Evolutionary conservation across 2,329 filamentous ascomycete genomes (phyloP).

Genomic region (Ascochyta pisi): DNA sequence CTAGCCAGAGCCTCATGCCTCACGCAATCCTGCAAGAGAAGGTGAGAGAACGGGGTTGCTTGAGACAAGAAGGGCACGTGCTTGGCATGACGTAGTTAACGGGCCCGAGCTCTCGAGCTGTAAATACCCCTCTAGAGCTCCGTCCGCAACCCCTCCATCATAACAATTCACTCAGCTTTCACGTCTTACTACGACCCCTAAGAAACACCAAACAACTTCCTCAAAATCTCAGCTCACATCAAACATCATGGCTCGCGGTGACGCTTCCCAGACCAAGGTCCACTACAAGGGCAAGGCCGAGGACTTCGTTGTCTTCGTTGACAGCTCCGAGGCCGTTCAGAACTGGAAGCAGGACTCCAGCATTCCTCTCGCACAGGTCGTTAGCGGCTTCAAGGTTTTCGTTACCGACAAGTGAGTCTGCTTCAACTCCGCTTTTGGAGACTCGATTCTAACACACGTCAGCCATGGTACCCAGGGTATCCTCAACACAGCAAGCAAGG

Average conservation of each 20-base stretch:
- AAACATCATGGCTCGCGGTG: constrained; percentile 46
- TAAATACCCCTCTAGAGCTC: constrained; percentile 46
- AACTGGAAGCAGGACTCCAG: constrained; percentile 84
- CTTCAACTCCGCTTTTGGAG: background rate
- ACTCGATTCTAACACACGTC: background rate
- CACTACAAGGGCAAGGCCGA: constrained; percentile 80
- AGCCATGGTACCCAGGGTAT: constrained; percentile 88
- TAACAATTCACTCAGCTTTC: constrained; percentile 13
- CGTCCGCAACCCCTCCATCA: constrained; percentile 27
- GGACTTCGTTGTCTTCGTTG: constrained; percentile 73
- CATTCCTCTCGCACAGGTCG: constrained; percentile 81
- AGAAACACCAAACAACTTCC: background rate
- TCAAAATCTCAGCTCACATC: constrained; percentile 1
- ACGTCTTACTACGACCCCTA: constrained; percentile 2
- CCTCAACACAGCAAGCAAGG: constrained; percentile 77
- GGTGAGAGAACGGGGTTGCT: constrained; percentile 14
- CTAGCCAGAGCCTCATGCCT: constrained; percentile 28
- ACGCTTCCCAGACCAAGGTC: constrained; percentile 74
- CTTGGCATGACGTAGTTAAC: constrained; percentile 45
- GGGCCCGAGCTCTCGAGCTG: constrained; percentile 34
- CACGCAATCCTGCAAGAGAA: constrained; percentile 18
- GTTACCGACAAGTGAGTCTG: constrained; percentile 81
- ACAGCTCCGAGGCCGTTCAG: constrained; percentile 68
- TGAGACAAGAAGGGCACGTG: constrained; percentile 5
- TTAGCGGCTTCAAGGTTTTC: constrained; percentile 89